Conservation (phyloP, 805 yeast species). For the Yarrowia sp. region DNA sequence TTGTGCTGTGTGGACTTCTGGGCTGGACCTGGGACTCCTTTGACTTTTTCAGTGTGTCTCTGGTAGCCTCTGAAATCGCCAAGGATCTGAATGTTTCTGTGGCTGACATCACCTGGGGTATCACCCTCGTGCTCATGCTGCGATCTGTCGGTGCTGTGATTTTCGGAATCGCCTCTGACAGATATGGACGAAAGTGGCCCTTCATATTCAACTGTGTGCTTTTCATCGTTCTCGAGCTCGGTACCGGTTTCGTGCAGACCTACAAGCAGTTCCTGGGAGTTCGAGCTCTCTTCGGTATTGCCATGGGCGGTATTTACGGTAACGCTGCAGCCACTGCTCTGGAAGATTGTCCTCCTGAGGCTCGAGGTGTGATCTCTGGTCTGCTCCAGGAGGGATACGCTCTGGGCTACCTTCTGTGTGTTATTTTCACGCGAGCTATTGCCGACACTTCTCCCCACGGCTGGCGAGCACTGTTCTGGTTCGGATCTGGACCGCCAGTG, state of each 20-base stretch:
- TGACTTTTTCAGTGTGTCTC: constrained; percentile 64
- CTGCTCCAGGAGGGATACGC: constrained; percentile 35
- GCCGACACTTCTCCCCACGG: constrained; percentile 48
- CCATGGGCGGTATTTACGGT: constrained; percentile 72
- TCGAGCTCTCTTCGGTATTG: constrained; percentile 63
- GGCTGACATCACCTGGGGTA: constrained; percentile 63
- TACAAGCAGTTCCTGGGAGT: constrained; percentile 58
- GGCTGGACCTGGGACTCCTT: constrained; percentile 75
- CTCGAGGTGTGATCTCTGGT: constrained; percentile 64
- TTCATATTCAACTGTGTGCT: neutral
- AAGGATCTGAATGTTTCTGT: constrained; percentile 45
- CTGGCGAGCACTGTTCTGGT: constrained; percentile 76
- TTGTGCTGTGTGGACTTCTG: constrained; percentile 55
- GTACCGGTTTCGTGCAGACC: constrained; percentile 39
- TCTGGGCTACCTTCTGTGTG: neutral
- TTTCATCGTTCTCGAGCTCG: neutral
- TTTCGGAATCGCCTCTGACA: neutral
- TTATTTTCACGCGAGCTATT: constrained; percentile 1
- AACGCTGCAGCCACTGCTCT: constrained; percentile 64
- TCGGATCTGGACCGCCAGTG: constrained; percentile 63
- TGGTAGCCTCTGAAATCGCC: constrained; percentile 54
- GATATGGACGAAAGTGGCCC: constrained; percentile 2
- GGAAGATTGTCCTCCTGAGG: constrained; percentile 58
- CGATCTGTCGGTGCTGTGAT: constrained; percentile 6
- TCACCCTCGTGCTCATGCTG: constrained; percentile 42